A percentile compares a stretch with the other conserved stretches of the same genome.
Evolutionary conservation across 2,329 filamentous ascomycete species (phyloP).

Genomic region (Canariomyces notabilis): DNA sequence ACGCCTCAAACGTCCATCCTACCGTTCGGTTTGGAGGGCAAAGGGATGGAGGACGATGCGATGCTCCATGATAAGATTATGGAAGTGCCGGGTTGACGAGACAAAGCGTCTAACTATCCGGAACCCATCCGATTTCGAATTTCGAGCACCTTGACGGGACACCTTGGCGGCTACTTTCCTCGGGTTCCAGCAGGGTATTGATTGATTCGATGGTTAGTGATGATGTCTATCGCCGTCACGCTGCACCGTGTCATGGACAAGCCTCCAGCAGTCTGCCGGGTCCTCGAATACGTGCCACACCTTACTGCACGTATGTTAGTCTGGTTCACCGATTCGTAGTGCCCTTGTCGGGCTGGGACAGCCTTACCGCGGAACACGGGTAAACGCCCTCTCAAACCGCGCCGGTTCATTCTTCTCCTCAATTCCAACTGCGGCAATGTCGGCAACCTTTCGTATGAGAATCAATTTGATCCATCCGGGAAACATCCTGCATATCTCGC

Average conservation of each 20-base stretch:
- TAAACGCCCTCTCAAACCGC: conserved; percentile 80
- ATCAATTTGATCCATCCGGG: conserved; percentile 78
- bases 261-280: conserved; percentile 56
- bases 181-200: too few species aligned
- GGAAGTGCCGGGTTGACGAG: too few species aligned
- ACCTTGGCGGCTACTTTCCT: too few species aligned
- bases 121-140: too few species aligned
- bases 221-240: background rate
- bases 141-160: too few species aligned
- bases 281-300: conserved; percentile 81
- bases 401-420: conserved; percentile 66
- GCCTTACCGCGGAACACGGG: conserved; percentile 53
- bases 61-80: too few species aligned
- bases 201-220: background rate
- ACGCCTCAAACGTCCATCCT: too few species aligned
- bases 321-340: too few species aligned
- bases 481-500: conserved; percentile 52
- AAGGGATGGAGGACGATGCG: too few species aligned
- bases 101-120: too few species aligned
- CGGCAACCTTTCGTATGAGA: conserved; percentile 76
- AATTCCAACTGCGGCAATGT: conserved; percentile 65
- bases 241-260: conserved; percentile 32
- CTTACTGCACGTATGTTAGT: conserved; percentile 30
- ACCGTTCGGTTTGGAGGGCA: too few species aligned
- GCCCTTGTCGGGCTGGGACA: background rate